phyloP scores from a whole-genome alignment of 2,329 filamentous ascomycete species.

The Zopfia rhizophila region DNA sequence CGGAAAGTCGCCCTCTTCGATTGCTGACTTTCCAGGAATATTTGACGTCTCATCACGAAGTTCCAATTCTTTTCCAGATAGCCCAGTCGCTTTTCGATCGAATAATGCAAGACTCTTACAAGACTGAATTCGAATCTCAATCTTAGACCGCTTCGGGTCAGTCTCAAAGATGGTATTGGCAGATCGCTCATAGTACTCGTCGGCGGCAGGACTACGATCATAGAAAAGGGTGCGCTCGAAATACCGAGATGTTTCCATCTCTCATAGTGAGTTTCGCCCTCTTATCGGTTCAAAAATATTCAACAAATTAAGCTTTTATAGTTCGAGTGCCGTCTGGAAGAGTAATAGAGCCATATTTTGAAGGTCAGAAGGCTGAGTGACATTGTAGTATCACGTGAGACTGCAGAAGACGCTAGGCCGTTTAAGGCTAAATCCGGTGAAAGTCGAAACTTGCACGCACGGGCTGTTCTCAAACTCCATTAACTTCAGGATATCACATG shows the following conservation, averaged over 20 bases:
- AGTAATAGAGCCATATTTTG: neutral
- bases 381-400: neutral
- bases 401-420: neutral
- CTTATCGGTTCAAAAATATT: no score
- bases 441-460: no score
- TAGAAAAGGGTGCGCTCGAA: constrained; percentile 28
- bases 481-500: no score
- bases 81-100: no score
- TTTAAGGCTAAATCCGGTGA: no score
- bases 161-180: constrained; percentile 24
- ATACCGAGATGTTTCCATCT: constrained; percentile 26
- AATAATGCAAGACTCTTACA: constrained; percentile 8
- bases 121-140: constrained; percentile 26
- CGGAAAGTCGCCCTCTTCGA: constrained; percentile 17
- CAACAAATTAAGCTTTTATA: constrained; percentile 1
- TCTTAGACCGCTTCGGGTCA: constrained; percentile 9
- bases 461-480: no score
- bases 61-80: no score
- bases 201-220: constrained; percentile 23
- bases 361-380: constrained; percentile 5
- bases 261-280: neutral
- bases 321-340: no score
- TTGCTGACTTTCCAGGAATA: neutral
- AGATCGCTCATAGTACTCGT: constrained; percentile 27
- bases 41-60: neutral